A percentile compares a stretch with the other conserved stretches of the same genome.
Evolutionary conservation across 768 basidiomycete species (phyloP).

Genomic region (Auricularia heimuer): DNA sequence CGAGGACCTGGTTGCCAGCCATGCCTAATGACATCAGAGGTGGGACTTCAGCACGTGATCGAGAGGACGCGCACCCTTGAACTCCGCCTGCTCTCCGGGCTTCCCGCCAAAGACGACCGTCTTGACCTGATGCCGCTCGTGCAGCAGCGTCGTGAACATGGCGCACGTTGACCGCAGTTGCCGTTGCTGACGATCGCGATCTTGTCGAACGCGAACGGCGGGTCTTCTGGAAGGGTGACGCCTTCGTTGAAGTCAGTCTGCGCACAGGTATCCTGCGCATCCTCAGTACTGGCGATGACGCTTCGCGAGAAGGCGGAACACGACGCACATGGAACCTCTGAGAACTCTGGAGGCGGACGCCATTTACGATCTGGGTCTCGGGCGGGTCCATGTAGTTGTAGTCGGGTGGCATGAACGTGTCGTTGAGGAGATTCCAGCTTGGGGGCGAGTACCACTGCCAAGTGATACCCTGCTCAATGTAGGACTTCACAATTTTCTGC

Average conservation of each 20-base stretch:
- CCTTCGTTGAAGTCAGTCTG: background rate
- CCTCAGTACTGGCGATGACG: conserved; percentile 17
- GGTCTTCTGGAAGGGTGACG: conserved; percentile 31
- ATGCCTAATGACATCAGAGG: conserved; percentile 23
- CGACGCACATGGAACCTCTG: conserved; percentile 37
- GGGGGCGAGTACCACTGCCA: conserved; percentile 38
- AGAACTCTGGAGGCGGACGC: conserved; percentile 33
- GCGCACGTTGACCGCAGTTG: conserved; percentile 50
- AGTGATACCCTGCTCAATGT: conserved; percentile 34
- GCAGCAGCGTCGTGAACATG: conserved; percentile 54
- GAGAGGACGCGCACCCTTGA: conserved; percentile 10
- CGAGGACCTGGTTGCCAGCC: conserved; percentile 55
- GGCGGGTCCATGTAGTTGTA: conserved; percentile 39
- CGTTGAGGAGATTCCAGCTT: conserved; percentile 44
- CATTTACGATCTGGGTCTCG: conserved; percentile 33
- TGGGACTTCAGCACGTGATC: background rate
- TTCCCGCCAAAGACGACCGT: conserved; percentile 51
- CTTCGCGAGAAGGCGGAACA: too few relatives aligned
- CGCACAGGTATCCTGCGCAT: conserved; percentile 11
- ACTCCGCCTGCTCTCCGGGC: conserved; percentile 39
- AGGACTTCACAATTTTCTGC: conserved; percentile 44
- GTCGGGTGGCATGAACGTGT: conserved; percentile 27
- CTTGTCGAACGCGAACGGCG: conserved; percentile 38
- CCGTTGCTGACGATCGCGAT: conserved; percentile 15
- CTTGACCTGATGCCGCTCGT: conserved; percentile 42